Conservation (phyloP, 2,329 filamentous ascomycete genomes). For the Claviceps spartinae region DNA sequence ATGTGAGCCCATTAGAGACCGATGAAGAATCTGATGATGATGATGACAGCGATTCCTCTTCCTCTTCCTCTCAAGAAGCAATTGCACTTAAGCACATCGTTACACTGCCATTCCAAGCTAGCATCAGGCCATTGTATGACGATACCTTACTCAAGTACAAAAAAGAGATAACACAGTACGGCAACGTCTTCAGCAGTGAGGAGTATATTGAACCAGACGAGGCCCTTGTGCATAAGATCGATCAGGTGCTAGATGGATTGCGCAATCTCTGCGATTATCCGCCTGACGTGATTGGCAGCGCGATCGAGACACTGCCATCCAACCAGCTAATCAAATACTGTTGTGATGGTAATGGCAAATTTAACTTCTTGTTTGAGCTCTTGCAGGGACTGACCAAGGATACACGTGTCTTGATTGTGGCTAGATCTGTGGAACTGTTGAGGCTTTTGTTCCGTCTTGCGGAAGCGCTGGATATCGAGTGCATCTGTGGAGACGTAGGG, state of each 20-base stretch:
- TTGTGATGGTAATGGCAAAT: constrained; percentile 44
- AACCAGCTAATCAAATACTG: constrained; percentile 37
- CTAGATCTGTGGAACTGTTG: constrained; percentile 33
- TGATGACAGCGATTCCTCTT: constrained; percentile 7
- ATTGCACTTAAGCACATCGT: constrained; percentile 30
- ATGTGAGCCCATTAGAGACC: constrained; percentile 14
- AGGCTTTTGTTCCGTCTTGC: constrained; percentile 39
- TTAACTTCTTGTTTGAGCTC: constrained; percentile 44
- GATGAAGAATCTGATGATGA: constrained; percentile 12
- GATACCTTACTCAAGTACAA: constrained; percentile 32
- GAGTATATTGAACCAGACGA: constrained; percentile 25
- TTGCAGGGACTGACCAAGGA: constrained; percentile 30
- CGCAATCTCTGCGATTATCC: constrained; percentile 45
- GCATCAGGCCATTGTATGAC: constrained; percentile 37
- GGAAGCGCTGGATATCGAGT: constrained; percentile 23
- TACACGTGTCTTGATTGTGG: constrained; percentile 39
- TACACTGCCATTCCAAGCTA: constrained; percentile 43
- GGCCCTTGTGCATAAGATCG: constrained; percentile 30
- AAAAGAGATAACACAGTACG: constrained; percentile 32
- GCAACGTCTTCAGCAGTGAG: constrained; percentile 26
- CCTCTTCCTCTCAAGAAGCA: constrained; percentile 4
- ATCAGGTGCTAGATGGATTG: constrained; percentile 36
- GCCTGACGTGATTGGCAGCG: constrained; percentile 33
- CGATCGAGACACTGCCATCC: constrained; percentile 23
- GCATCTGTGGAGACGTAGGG: constrained; percentile 20